Conservation (phyloP, 768 basidiomycete genomes). For the Tricholoma terreum region DNA sequence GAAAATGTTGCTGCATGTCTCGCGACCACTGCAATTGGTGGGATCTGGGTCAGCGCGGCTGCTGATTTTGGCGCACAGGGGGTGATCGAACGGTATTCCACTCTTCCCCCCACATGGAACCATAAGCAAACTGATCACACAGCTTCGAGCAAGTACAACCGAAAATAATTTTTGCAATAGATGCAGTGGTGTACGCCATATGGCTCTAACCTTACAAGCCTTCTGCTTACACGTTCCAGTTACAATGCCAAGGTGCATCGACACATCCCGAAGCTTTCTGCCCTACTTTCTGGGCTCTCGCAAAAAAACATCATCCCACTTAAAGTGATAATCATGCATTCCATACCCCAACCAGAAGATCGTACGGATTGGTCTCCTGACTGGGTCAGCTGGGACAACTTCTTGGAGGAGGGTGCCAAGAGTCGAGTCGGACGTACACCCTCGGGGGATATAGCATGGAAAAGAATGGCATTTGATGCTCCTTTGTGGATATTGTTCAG, state of each 20-base stretch:
- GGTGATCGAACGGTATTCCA: conserved; percentile 62
- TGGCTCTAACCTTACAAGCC: conserved; percentile 5
- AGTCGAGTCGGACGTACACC: conserved; percentile 45
- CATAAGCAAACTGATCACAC: conserved; percentile 2
- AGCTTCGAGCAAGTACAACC: conserved; percentile 81
- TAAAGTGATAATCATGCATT: conserved; percentile 57
- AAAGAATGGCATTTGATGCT: conserved; percentile 61
- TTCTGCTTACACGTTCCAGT: conserved; percentile 31
- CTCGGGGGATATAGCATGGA: conserved; percentile 63
- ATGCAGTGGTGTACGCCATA: conserved; percentile 59
- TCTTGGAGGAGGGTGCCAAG: conserved; percentile 45
- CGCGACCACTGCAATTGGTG: conserved; percentile 67
- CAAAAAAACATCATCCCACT: conserved; percentile 34
- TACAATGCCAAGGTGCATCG: conserved; percentile 71
- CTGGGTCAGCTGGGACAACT: conserved; percentile 56
- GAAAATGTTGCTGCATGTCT: conserved; percentile 69
- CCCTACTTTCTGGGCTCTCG: conserved; percentile 51
- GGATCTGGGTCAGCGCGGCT: conserved; percentile 82
- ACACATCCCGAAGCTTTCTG: conserved; percentile 61
- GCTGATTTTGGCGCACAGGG: conserved; percentile 82
- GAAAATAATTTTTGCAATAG: conserved; percentile 67
- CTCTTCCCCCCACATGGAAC: conserved; percentile 3
- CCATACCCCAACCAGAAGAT: conserved; percentile 34
- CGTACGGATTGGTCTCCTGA: conserved; percentile 38
- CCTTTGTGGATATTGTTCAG: conserved; percentile 89